A percentile compares a stretch with the other conserved stretches of the same genome.
Evolutionary conservation across 2,329 filamentous ascomycete genomes (phyloP).

Genomic region (Conoideocrella luteorostrata): DNA sequence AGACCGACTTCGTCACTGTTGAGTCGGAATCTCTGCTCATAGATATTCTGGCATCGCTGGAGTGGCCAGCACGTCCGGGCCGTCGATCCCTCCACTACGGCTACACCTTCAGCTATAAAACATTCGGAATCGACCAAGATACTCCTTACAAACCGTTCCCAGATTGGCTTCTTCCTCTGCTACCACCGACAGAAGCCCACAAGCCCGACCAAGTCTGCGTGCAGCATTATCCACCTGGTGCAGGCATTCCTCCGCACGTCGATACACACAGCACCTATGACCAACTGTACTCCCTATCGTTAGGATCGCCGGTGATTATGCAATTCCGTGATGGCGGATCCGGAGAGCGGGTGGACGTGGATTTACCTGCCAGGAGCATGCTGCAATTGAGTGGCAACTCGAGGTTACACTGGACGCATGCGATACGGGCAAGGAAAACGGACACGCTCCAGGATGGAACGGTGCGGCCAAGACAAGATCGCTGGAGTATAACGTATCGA

Average conservation of each 20-base stretch:
- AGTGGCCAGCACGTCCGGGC: slow-evolving; percentile 8
- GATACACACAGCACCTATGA: slow-evolving; percentile 45
- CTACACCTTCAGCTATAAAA: slow-evolving; percentile 53
- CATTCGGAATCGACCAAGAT: slow-evolving; percentile 42
- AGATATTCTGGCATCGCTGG: slow-evolving; percentile 11
- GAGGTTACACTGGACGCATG: slow-evolving; percentile 49
- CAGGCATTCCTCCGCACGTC: slow-evolving; percentile 55
- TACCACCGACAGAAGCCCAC: slow-evolving; percentile 36
- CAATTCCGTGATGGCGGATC: slow-evolving; percentile 29
- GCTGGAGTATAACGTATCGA: slow-evolving; percentile 51
- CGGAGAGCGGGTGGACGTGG: slow-evolving; percentile 32
- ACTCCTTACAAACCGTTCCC: slow-evolving; percentile 44
- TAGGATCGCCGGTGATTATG: slow-evolving; percentile 38
- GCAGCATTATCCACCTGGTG: slow-evolving; percentile 53
- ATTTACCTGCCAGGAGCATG: slow-evolving; percentile 42
- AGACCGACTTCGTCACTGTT: slow-evolving; percentile 39
- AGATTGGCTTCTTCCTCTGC: slow-evolving; percentile 41
- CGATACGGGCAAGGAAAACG: slow-evolving; percentile 47
- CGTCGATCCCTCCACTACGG: slow-evolving; percentile 37
- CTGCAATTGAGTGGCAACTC: slow-evolving; percentile 44
- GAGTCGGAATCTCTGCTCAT: slow-evolving; percentile 39
- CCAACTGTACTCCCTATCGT: slow-evolving; percentile 38
- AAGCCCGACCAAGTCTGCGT: slow-evolving; percentile 52
- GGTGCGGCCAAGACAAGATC: slow-evolving; percentile 33
- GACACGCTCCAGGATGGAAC: slow-evolving; percentile 40